A percentile compares a stretch with the other conserved stretches of the same genome.
Conservation (phyloP, 768 basidiomycete genomes). For the Lactarius deliciosus region DNA sequence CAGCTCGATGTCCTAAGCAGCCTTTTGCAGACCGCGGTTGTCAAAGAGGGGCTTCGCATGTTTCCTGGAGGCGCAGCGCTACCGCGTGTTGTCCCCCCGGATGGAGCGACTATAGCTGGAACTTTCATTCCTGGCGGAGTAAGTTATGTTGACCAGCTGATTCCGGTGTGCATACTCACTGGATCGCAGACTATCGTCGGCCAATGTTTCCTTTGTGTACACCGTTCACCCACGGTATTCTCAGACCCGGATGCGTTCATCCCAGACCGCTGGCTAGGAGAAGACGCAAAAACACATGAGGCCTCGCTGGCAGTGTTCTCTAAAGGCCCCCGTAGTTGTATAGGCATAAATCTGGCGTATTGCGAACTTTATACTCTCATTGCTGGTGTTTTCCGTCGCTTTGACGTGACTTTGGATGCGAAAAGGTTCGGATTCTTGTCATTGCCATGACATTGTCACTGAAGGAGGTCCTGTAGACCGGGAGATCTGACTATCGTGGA, state of each 20-base stretch:
- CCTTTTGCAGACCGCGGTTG: neutral
- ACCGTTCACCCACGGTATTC: neutral
- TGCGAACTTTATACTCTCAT: neutral
- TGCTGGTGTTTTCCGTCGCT: neutral
- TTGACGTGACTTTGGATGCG: constrained; percentile 1
- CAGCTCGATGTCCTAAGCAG: neutral
- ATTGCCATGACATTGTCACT: too few relatives aligned
- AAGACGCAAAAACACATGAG: neutral
- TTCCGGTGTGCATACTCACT: neutral
- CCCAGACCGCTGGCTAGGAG: neutral
- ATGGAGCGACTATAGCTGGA: constrained; percentile 24
- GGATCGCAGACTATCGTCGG: neutral
- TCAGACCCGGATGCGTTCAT: neutral
- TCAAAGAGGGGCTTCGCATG: constrained; percentile 3
- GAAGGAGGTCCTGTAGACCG: neutral
- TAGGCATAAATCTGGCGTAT: constrained; percentile 1
- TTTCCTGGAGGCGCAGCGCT: constrained; percentile 1
- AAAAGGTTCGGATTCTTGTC: neutral
- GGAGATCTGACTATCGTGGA: neutral
- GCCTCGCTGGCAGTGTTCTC: neutral
- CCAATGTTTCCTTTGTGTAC: neutral
- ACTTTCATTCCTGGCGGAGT: constrained; percentile 2
- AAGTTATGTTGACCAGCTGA: neutral
- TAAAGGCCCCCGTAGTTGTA: neutral
- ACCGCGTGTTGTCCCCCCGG: constrained; percentile 22